A percentile compares a stretch with the other conserved stretches of the same genome.
These are phyloP conservation scores for Delonix regia DNA, from an alignment of 306 rosid genomes.

Conservation along the genomic window DNA sequence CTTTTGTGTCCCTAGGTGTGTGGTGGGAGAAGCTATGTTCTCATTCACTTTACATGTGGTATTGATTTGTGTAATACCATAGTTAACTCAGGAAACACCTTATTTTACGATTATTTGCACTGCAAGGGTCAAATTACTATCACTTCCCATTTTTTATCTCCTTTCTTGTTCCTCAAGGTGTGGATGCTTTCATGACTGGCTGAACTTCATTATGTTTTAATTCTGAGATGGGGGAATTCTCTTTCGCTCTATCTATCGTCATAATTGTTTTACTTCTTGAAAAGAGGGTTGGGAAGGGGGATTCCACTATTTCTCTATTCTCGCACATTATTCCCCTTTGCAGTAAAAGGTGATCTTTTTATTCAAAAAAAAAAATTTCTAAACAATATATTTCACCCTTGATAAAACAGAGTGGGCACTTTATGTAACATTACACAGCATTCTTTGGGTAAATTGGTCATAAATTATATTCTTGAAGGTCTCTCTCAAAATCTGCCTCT, in stretches of 20 bases:
- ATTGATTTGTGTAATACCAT: slow-evolving; percentile 11
- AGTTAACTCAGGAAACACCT: slow-evolving; percentile 4
- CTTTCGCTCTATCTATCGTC: not conserved
- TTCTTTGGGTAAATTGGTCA: slow-evolving; percentile 9
- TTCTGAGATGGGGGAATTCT: slow-evolving; percentile 9
- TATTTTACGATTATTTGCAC: slow-evolving; percentile 6
- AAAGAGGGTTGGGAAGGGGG: not conserved
- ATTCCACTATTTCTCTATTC: slow-evolving; percentile 2
- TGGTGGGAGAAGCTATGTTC: slow-evolving; percentile 37
- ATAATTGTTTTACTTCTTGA: not conserved
- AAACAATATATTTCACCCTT: not conserved
- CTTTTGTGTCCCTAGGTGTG: slow-evolving; percentile 18
- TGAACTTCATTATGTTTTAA: slow-evolving; percentile 14
- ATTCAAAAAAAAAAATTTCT: not conserved
- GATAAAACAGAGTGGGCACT: slow-evolving; percentile 5
- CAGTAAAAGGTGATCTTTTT: not conserved
- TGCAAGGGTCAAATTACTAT: slow-evolving; percentile 10
- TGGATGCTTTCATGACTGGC: slow-evolving; percentile 5
- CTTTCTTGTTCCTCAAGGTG: slow-evolving; percentile 16
- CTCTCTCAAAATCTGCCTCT: slow-evolving; percentile 9
- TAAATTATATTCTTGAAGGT: slow-evolving; percentile 15
- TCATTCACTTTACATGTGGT: not conserved
- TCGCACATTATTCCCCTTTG: slow-evolving; percentile 24
- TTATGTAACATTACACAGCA: slow-evolving; percentile 26
- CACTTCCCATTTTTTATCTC: slow-evolving; percentile 12